Percentiles rank a stretch among this genome's conserved stretches.
Conservation (phyloP, 352 stramenopile genomes). For the Peronospora belbahrii region DNA sequence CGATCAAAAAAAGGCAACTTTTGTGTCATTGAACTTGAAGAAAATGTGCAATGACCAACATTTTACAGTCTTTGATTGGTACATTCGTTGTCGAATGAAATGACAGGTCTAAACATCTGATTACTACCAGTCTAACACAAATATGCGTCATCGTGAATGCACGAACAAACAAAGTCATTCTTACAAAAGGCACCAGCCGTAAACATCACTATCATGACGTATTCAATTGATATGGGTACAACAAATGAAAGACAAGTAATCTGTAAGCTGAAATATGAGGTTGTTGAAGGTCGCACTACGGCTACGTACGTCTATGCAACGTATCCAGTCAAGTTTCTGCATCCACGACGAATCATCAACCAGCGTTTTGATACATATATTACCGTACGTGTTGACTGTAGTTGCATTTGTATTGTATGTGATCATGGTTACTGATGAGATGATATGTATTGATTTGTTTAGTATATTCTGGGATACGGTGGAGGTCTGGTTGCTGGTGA, state of each 20-base stretch:
- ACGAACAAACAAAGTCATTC: too few species aligned
- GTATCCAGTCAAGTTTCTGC: slow-evolving; percentile 85
- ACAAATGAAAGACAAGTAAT: slow-evolving; percentile 7
- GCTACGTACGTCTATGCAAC: slow-evolving; percentile 73
- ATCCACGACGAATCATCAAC: slow-evolving; percentile 53
- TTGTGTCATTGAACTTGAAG: too few species aligned
- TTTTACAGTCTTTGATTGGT: too few species aligned
- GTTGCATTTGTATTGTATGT: background rate
- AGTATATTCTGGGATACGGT: slow-evolving; percentile 83
- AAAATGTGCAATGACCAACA: too few species aligned
- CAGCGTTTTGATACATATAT: slow-evolving; percentile 64
- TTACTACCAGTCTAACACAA: too few species aligned
- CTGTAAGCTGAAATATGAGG: slow-evolving; percentile 62
- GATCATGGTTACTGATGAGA: background rate
- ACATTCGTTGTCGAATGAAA: too few species aligned
- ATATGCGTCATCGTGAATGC: too few species aligned
- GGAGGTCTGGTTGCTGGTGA: slow-evolving; percentile 77
- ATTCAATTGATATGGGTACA: background rate
- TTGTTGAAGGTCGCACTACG: slow-evolving; percentile 51
- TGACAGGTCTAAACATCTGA: too few species aligned
- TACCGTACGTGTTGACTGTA: slow-evolving; percentile 33
- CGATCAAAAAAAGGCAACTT: too few species aligned
- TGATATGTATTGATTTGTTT: background rate
- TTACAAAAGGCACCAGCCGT: too few species aligned
- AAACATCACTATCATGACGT: background rate